Conservation (phyloP, 176 grass and related monocot genomes). For the Neostapfia colusana region DNA sequence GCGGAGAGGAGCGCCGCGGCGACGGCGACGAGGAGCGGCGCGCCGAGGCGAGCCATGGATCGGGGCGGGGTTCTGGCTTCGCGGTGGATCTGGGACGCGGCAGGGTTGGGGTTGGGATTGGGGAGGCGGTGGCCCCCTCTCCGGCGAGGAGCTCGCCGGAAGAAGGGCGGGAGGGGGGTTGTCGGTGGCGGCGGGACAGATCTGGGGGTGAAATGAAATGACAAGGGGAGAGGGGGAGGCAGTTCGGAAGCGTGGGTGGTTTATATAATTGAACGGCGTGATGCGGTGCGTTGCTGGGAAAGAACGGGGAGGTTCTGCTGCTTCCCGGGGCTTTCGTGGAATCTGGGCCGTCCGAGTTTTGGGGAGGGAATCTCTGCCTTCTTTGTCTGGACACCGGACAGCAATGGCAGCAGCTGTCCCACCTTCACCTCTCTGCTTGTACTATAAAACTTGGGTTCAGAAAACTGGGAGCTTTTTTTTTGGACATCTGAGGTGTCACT, state of each 20-base stretch:
- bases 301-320: not conserved
- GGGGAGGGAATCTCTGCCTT: too few relatives aligned
- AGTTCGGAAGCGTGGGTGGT: not conserved
- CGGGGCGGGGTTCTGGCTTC: not conserved
- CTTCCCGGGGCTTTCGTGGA: too few relatives aligned
- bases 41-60: constrained; percentile 43
- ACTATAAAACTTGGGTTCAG: too few relatives aligned
- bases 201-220: constrained; percentile 21
- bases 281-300: not conserved
- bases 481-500: not conserved
- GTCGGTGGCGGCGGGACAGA: constrained; percentile 41
- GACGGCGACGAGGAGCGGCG: not conserved
- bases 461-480: too few relatives aligned
- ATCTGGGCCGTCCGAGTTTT: too few relatives aligned
- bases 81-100: constrained; percentile 6
- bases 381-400: too few relatives aligned
- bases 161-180: not conserved
- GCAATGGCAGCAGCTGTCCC: too few relatives aligned
- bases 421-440: too few relatives aligned
- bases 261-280: constrained; percentile 40
- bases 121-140: not conserved
- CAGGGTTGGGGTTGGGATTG: not conserved
- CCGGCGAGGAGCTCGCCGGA: constrained; percentile 39
- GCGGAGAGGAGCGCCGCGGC: constrained; percentile 8
- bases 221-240: not conserved